Evolutionary conservation across 73 alveolate species (phyloP).

Genomic region (Blepharisma stoltei): DNA sequence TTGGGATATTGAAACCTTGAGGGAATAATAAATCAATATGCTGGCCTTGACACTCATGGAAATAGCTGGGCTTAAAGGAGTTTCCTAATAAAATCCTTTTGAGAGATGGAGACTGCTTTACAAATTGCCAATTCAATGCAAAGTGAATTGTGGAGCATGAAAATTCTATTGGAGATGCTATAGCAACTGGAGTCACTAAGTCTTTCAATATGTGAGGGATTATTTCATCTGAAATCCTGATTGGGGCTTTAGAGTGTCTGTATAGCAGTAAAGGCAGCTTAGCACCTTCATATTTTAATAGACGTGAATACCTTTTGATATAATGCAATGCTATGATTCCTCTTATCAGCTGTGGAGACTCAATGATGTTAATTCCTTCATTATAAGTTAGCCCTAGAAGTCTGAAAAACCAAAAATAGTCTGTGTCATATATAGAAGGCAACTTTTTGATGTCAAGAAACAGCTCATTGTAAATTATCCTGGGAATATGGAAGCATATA

Average conservation of each 20-base stretch:
- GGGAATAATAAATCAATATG: neutral
- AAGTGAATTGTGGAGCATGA: constrained; percentile 22
- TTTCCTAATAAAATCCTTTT: neutral
- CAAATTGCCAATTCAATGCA: neutral
- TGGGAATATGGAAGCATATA: constrained; percentile 69
- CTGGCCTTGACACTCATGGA: constrained; percentile 5
- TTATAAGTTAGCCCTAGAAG: constrained; percentile 30
- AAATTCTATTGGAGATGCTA: constrained; percentile 25
- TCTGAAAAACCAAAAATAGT: constrained; percentile 11
- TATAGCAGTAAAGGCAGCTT: neutral
- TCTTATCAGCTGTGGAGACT: neutral
- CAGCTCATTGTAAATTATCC: constrained; percentile 76
- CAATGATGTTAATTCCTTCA: constrained; percentile 29
- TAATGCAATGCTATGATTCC: constrained; percentile 32
- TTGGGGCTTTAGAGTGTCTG: neutral
- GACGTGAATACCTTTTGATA: constrained; percentile 26
- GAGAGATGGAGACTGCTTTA: neutral
- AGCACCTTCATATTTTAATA: constrained; percentile 9
- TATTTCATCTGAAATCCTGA: no score
- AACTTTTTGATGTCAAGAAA: constrained; percentile 27
- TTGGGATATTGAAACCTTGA: constrained; percentile 83
- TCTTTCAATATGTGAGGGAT: neutral
- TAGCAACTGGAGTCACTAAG: neutral
- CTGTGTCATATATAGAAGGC: neutral
- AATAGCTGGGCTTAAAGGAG: constrained; percentile 1